Evolutionary conservation across 805 yeast species (phyloP).

Genomic region (Zygosaccharomyces bailii): DNA sequence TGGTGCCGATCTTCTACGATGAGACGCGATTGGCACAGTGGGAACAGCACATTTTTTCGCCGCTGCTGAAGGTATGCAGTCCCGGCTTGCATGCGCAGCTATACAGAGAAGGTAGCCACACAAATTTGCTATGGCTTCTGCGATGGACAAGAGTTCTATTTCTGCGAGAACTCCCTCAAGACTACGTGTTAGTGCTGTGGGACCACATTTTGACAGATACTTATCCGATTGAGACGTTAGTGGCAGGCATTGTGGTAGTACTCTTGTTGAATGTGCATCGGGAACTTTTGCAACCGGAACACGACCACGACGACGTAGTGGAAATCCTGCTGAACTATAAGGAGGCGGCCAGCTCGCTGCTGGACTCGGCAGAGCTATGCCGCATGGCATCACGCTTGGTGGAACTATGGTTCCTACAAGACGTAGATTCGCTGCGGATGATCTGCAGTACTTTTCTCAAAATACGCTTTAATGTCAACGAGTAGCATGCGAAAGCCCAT

Average conservation of each 20-base stretch:
- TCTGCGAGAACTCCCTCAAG: conserved; percentile 30
- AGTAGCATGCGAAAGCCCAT: no score
- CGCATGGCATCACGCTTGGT: conserved; percentile 28
- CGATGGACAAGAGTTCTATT: conserved; percentile 35
- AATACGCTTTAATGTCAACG: conserved; percentile 18
- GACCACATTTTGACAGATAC: conserved; percentile 31
- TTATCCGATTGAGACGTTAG: conserved; percentile 24
- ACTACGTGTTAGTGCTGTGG: conserved; percentile 29
- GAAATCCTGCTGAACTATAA: conserved; percentile 28
- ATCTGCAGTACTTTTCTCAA: conserved; percentile 26
- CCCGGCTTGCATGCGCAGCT: conserved; percentile 18
- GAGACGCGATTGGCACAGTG: conserved; percentile 27
- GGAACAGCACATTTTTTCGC: conserved; percentile 23
- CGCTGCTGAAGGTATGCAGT: conserved; percentile 22
- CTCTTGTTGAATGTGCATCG: conserved; percentile 23
- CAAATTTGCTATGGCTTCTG: conserved; percentile 33
- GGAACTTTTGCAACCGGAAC: conserved; percentile 16
- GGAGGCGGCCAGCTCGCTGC: conserved; percentile 12
- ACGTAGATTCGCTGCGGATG: conserved; percentile 22
- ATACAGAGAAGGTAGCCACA: conserved; percentile 15
- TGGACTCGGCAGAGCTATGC: conserved; percentile 28
- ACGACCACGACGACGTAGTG: conserved; percentile 31
- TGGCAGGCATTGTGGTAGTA: conserved; percentile 26
- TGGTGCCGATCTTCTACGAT: conserved; percentile 27
- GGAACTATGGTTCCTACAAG: conserved; percentile 25